Conservation (phyloP, 2,329 filamentous ascomycete species). For the Nectriaceae sp. region DNA sequence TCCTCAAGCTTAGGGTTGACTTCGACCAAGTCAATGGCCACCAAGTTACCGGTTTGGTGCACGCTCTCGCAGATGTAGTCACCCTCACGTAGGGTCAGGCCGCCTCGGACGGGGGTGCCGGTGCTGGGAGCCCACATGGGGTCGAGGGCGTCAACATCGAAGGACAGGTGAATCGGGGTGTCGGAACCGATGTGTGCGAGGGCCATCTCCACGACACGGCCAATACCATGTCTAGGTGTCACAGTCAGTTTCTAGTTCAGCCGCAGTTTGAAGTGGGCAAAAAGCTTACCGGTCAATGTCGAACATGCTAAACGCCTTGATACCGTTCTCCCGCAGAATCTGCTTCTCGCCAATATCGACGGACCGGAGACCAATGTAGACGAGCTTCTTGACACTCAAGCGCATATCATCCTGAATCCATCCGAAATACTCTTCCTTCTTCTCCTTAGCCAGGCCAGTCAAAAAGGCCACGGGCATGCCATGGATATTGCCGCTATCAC, state of each 20-base stretch:
- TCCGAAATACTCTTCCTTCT: constrained; percentile 79
- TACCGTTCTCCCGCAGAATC: constrained; percentile 82
- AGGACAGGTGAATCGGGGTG: constrained; percentile 94
- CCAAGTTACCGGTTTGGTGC: constrained; percentile 75
- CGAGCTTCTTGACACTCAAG: constrained; percentile 77
- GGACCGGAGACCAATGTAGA: constrained; percentile 94
- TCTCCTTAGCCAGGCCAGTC: constrained; percentile 78
- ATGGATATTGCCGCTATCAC: constrained; percentile 90
- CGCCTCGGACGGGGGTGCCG: constrained; percentile 90
- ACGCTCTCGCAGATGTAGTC: constrained; percentile 94
- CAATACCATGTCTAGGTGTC: constrained; percentile 75
- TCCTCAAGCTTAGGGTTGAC: constrained; percentile 70
- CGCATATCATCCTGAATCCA: constrained; percentile 79
- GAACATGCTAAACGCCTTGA: constrained; percentile 98
- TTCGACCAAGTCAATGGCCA: constrained; percentile 82
- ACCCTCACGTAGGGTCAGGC: constrained; percentile 89
- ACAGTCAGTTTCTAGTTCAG: background rate
- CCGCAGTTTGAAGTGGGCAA: background rate
- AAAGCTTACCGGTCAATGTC: constrained; percentile 80
- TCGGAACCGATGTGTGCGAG: constrained; percentile 91
- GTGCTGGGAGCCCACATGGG: constrained; percentile 96
- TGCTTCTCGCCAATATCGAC: constrained; percentile 94
- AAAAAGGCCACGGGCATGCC: constrained; percentile 96
- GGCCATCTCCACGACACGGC: constrained; percentile 97
- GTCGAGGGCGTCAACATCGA: constrained; percentile 95